Evolutionary conservation across 2,329 filamentous ascomycete species (phyloP), one percentile per base, ranked within the genome.

Genomic region (Claviceps lovelessii): DNA sequence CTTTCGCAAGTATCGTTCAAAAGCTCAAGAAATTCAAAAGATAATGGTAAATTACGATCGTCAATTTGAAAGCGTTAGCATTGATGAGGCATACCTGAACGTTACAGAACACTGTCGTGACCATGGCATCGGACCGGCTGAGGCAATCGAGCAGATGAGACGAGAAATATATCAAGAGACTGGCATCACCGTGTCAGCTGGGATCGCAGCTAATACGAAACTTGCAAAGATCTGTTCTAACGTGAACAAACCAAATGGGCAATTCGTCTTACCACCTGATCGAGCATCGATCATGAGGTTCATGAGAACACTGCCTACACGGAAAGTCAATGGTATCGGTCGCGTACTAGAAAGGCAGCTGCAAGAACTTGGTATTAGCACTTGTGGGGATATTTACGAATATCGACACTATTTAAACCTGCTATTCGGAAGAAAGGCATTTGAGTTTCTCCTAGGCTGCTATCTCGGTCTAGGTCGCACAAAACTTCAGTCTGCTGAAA

Each of bases 191-290:
- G 85, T 98, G 4, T 96, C 90, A 17, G 93, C 91, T 0, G 93
- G 93, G 0, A 95, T 98, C 57, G 91, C 90, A 0, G 86, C 89
- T 1, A 98, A 98, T 67, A 85, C 90, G 0, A 91, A 90, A 65
- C 76, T 98, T 15, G 91, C 93, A 35, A 98, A 98, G 70, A 95
- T 98, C 37, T 89, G 86, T 62, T 95, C 89, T 19, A 96, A 98
- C 65, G 81, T 86, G 67, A 96, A 97, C 69, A 98, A 98, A 65
- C 93, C 93, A 0, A 95, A 98, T 62, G 93, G 93, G 0, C 93
- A 97, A 65, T 97, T 86, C 61, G 71, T 80, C 10, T 73, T 97
- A 1, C 77, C 85, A 0, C 86, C 78, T 53, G 84, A 95, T 45
- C 78, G 90, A 10, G 71, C 73, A 31, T 77, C 81, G 0, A 89